Evolutionary conservation across 768 basidiomycete species (phyloP).

Genomic region (Rhizopogon sp.): DNA sequence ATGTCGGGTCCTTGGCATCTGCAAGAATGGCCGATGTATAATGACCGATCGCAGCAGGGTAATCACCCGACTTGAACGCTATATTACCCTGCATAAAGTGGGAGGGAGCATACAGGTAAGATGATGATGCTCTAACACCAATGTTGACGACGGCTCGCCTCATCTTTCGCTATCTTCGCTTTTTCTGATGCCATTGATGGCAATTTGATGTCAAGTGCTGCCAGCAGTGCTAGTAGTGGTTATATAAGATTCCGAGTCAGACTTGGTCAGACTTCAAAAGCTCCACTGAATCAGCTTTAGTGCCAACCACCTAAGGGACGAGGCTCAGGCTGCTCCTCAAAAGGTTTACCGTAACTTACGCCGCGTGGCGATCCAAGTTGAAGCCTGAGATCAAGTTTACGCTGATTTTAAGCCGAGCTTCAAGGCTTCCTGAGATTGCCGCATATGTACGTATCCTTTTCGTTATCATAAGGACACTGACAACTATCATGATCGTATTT

Average conservation of each 20-base stretch:
- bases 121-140: background rate
- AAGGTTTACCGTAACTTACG: background rate
- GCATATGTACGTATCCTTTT: too few species aligned
- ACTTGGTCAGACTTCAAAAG: too few species aligned
- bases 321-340: background rate
- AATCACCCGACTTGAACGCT: slow-evolving; percentile 81
- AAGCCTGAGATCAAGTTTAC: background rate
- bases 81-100: slow-evolving; percentile 63
- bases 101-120: background rate
- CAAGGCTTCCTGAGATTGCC: too few species aligned
- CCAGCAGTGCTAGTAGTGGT: too few species aligned
- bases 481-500: too few species aligned
- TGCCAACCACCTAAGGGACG: too few species aligned
- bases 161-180: slow-evolving; percentile 30
- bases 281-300: too few species aligned
- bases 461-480: too few species aligned
- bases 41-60: slow-evolving; percentile 74
- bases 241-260: too few species aligned
- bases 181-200: slow-evolving; percentile 29
- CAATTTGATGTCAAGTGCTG: background rate
- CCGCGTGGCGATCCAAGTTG: background rate
- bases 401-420: too few species aligned
- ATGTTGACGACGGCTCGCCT: slow-evolving; percentile 10
- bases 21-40: slow-evolving; percentile 79
- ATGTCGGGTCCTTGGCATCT: slow-evolving; percentile 68